phyloP scores from a whole-genome alignment of 768 basidiomycete genomes.

The Nevesoporus exiguus region DNA sequence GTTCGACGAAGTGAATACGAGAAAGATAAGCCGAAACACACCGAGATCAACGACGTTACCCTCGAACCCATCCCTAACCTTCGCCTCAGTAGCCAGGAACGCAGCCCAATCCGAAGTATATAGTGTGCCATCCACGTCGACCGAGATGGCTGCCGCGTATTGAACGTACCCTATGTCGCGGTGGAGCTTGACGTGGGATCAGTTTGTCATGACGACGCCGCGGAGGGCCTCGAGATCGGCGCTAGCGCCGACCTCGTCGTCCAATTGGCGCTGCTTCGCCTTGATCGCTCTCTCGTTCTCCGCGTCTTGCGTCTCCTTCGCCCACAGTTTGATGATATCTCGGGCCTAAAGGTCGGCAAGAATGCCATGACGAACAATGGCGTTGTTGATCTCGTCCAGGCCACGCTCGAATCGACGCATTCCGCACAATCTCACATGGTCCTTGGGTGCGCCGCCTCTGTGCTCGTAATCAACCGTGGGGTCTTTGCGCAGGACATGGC shows the following conservation, averaged over 20 bases:
- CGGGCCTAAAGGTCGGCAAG: neutral
- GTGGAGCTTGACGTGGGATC: neutral
- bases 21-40: neutral
- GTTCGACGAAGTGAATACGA: neutral
- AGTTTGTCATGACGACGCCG: neutral
- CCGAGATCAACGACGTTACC: neutral
- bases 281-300: neutral
- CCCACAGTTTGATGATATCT: neutral
- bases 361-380: neutral
- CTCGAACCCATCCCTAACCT: neutral
- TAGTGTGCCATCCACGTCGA: neutral
- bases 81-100: neutral
- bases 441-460: neutral
- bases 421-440: neutral
- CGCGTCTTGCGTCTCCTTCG: neutral
- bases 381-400: neutral
- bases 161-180: neutral
- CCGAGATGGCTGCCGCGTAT: neutral
- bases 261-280: neutral
- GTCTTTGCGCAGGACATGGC: neutral
- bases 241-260: neutral
- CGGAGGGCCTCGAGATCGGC: neutral
- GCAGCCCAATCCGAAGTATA: neutral
- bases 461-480: neutral
- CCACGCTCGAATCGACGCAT: neutral